Percentiles rank a stretch among this genome's conserved stretches.
Evolutionary conservation across 1,284 basidiomycete species (phyloP).

Genomic region (Pyrrhoderma lamaoense): DNA sequence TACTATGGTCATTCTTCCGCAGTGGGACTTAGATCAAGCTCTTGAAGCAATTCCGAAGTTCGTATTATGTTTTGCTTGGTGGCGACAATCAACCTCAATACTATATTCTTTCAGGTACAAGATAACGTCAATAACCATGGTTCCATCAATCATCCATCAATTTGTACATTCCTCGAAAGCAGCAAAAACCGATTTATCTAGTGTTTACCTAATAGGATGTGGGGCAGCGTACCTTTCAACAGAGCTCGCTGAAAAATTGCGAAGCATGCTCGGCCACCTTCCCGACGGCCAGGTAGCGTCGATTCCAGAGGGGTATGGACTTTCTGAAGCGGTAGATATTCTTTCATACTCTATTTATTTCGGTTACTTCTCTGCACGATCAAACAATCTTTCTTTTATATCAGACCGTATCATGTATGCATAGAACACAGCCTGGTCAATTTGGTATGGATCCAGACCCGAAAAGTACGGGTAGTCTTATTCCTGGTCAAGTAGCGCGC

Average conservation of each 20-base stretch:
- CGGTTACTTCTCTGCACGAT: not conserved
- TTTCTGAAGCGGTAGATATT: slow-evolving; percentile 61
- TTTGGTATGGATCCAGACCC: slow-evolving; percentile 38
- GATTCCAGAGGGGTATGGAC: slow-evolving; percentile 54
- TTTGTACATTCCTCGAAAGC: slow-evolving; percentile 49
- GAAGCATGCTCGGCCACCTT: slow-evolving; percentile 36
- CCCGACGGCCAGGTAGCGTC: slow-evolving; percentile 52
- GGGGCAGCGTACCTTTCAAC: slow-evolving; percentile 66
- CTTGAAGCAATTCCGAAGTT: slow-evolving; percentile 40
- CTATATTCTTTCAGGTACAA: slow-evolving; percentile 36
- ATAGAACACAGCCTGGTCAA: slow-evolving; percentile 35
- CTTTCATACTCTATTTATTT: not conserved
- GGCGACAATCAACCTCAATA: not conserved
- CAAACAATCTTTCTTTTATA: slow-evolving; percentile 23
- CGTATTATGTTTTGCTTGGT: slow-evolving; percentile 15
- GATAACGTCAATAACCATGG: slow-evolving; percentile 41
- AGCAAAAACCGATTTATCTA: slow-evolving; percentile 46
- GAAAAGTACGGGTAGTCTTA: slow-evolving; percentile 49
- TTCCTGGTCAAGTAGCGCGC: slow-evolving; percentile 56
- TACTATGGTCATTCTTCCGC: slow-evolving; percentile 48
- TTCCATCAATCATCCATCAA: slow-evolving; percentile 63
- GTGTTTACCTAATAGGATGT: slow-evolving; percentile 36
- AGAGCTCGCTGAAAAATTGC: slow-evolving; percentile 35
- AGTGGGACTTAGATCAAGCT: slow-evolving; percentile 49
- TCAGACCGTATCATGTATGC: slow-evolving; percentile 45